Percentiles rank a stretch among this genome's conserved stretches.
Conservation (phyloP, 2,329 filamentous ascomycete genomes). For the Colletotrichum navitas region DNA sequence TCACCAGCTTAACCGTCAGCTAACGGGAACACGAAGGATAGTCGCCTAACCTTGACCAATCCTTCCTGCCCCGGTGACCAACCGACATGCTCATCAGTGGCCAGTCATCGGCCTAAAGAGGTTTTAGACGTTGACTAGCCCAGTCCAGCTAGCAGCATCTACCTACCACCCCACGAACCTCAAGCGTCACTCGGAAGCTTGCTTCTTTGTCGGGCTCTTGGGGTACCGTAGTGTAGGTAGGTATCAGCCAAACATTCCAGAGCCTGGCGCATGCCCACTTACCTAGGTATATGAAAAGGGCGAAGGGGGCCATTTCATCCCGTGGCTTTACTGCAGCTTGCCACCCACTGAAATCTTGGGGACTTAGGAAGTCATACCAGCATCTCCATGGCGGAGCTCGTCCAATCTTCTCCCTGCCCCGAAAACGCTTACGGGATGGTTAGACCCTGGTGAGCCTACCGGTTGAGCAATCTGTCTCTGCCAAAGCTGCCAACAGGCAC, state of each 20-base stretch:
- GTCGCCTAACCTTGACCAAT: conserved; percentile 1
- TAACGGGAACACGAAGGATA: conserved; percentile 13
- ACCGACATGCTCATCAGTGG: conserved; percentile 21
- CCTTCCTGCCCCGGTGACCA: conserved; percentile 1
- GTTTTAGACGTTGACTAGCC: conserved; percentile 14
- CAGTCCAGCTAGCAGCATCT: conserved; percentile 31
- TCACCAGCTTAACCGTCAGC: conserved; percentile 32
- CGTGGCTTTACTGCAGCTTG: conserved; percentile 27
- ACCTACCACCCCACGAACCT: neutral
- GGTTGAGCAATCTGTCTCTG: conserved; percentile 8
- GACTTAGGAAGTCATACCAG: conserved; percentile 14
- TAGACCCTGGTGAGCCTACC: neutral
- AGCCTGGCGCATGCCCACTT: conserved; percentile 22
- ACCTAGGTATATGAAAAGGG: conserved; percentile 16
- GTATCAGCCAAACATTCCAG: conserved; percentile 7
- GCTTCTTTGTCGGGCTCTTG: conserved; percentile 26
- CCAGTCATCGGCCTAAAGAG: neutral
- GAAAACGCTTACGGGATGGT: neutral
- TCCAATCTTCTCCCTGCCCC: conserved; percentile 19
- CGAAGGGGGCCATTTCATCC: conserved; percentile 34
- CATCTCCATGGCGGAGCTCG: conserved; percentile 34
- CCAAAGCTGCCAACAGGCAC: conserved; percentile 22
- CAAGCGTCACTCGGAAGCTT: neutral
- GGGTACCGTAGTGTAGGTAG: neutral
- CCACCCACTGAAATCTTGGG: conserved; percentile 16